phyloP scores from a whole-genome alignment of 805 yeast genomes.

The Schizosaccharomyces octosporus region DNA sequence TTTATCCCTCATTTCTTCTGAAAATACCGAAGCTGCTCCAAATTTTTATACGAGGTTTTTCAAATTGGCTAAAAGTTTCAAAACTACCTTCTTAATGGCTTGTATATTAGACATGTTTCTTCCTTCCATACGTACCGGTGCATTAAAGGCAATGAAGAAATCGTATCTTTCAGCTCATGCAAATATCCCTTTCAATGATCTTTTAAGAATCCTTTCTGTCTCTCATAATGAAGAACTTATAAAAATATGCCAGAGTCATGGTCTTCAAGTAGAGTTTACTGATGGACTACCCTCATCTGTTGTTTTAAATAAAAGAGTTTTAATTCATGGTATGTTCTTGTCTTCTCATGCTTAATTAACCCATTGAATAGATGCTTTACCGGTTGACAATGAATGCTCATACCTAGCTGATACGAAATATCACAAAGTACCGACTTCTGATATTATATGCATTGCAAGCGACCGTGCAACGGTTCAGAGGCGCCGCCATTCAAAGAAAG shows the following conservation, averaged over 20 bases:
- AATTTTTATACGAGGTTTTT: constrained; percentile 45
- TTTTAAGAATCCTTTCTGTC: background rate
- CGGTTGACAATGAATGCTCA: background rate
- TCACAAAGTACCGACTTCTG: background rate
- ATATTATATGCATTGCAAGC: background rate
- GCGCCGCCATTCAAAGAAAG: no score
- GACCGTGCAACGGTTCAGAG: no score
- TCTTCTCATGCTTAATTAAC: background rate
- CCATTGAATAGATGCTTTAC: background rate
- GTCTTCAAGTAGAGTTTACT: background rate
- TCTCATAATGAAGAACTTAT: background rate
- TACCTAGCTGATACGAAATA: background rate
- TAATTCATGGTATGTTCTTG: background rate
- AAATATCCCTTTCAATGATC: constrained; percentile 26
- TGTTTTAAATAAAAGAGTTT: background rate
- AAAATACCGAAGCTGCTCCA: constrained; percentile 29
- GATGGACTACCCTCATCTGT: background rate
- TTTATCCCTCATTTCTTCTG: constrained; percentile 19
- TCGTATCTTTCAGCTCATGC: constrained; percentile 41
- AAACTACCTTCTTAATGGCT: constrained; percentile 39
- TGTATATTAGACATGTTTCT: constrained; percentile 60
- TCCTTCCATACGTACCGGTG: constrained; percentile 53
- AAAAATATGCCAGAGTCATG: background rate
- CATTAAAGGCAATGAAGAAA: constrained; percentile 38
- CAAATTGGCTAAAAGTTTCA: constrained; percentile 17